Base-by-base conservation (phyloP, 2,329 filamentous ascomycete genomes). In the Exophiala dermatitidis region DNA sequence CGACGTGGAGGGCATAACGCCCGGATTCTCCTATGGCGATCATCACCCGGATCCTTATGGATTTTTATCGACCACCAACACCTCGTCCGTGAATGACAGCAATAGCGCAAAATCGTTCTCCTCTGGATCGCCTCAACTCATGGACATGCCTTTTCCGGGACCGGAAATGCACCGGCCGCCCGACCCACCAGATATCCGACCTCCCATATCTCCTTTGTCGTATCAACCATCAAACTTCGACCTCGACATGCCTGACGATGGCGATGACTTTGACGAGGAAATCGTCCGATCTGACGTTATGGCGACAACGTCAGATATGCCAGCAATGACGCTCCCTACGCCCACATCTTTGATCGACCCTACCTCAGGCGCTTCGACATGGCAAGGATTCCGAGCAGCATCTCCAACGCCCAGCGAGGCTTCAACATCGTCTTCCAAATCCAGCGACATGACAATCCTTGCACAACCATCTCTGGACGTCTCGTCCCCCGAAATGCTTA, bases 401-500 rank as follows among this genome's bases (percentile, higher is more conserved):
- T 73, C 69, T 1, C 68, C 68, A n/a, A 61, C 63, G 2, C 62
- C 62, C 4, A 69, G 67, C 2, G 65, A 63, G 47, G 69, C 66
- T 2, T 70, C 64, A 4, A 66, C 46, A 9, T 45, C 57, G 41
- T 71, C 65, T 4, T 70, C 64, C 4, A 53, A 53, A 46, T 53
- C 57, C 34, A 62, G 61, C 12, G 50, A 52, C 10, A 55, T 62
- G 49, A 60, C 58, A n/a, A 56, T 63, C n/a, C 45, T 62, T 3
- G 53, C 54, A 8, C 72, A 77, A 51, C 77, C 77, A 3, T 67
- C 69, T n/a, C 67, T 82, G 30, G 68, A 72, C 51, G 65, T 72
- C 33, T 72, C 71, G 36, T 81, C 80, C 51, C 74, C 78, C 6
- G 83, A 86, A 58, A 79, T 81, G 72, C 69, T 86, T 26, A 77